Base-by-base conservation (phyloP, 768 basidiomycete genomes). In the Plicaturopsis crispa region DNA sequence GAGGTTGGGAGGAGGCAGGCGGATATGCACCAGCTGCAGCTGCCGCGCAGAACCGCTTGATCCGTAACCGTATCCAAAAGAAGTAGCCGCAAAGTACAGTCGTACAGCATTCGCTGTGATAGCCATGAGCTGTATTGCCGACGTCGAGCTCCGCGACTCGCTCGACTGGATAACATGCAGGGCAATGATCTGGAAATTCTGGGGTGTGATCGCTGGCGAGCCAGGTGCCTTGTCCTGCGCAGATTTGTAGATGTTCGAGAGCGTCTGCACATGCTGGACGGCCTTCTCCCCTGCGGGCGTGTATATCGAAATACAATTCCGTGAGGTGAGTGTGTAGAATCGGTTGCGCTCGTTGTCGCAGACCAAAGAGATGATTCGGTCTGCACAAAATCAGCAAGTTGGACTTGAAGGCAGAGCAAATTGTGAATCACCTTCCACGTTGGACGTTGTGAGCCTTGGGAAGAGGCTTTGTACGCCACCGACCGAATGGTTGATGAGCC, bases 401-500 rank as follows among this genome's bases (percentile, higher is more conserved):
- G 40, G 21, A 33, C 19, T 38, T 39, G 13, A 22, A 32, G 14
- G 5, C 22, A 42, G 34, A 35, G 13, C 35, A 24, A 18, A 31
- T 39, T 5, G 6, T 21, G 17, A 60, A 73, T 38, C 53, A 90
- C 89, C 85, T 55, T 87, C 80, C 24, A 67, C 52, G 40, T 64
- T 74, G 4, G 78, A 62, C 8, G 75, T 65, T 19, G 82, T 67
- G 47, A 92, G 78, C 16, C 80, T 72, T 33, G 90, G 90, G 18
- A 93, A 66, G 36, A 90, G 68, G 53, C 85, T 89, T 48, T 80
- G 76, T 39, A 89, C 69, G 12, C 81, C 73, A 31, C 84, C 78
- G 28, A 86, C 71, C 14, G 91, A 88, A 52, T 92, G 88, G 50
- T 96, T 94, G 54, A 88, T 71, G 38, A 98, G 69, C 47, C 84